A percentile compares a stretch with the other conserved stretches of the same genome.
phyloP scores from a whole-genome alignment of 306 rosid genomes.

The Mimosa bimucronata region DNA sequence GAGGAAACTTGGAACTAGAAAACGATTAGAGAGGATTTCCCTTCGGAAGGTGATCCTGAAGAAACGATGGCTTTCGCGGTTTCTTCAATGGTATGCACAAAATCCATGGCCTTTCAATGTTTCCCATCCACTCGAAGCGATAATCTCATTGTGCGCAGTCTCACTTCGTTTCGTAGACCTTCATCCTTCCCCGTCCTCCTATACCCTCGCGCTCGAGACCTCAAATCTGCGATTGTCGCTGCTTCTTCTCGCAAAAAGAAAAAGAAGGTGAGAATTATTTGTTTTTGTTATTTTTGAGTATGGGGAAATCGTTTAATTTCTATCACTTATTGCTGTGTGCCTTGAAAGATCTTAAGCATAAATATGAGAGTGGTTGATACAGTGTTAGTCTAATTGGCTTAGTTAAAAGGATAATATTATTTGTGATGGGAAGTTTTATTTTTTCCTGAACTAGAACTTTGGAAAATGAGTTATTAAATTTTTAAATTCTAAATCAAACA shows the following conservation, averaged over 20 bases:
- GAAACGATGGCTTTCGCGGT: constrained; percentile 50
- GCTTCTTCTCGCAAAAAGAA: constrained; percentile 54
- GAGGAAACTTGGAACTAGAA: no score
- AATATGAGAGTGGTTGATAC: background rate
- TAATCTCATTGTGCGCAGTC: constrained; percentile 18
- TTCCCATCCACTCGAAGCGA: constrained; percentile 37
- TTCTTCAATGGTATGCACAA: constrained; percentile 40
- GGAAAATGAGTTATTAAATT: background rate
- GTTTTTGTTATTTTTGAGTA: background rate
- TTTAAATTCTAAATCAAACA: no score
- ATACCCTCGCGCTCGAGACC: constrained; percentile 51
- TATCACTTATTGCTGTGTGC: background rate
- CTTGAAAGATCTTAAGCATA: background rate
- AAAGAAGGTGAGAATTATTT: constrained; percentile 56
- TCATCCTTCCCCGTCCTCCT: constrained; percentile 48
- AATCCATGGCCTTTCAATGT: constrained; percentile 45
- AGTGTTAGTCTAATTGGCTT: background rate
- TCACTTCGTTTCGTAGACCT: constrained; percentile 46
- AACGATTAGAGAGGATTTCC: background rate
- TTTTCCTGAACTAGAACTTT: background rate
- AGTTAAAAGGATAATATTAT: background rate
- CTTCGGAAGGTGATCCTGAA: background rate
- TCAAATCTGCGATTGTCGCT: constrained; percentile 35
- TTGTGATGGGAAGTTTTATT: background rate
- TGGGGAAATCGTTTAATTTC: background rate